Percentiles rank a stretch among this genome's conserved stretches.
Conservation (phyloP, 345 rosid genomes). For the Nephelium lappaceum region DNA sequence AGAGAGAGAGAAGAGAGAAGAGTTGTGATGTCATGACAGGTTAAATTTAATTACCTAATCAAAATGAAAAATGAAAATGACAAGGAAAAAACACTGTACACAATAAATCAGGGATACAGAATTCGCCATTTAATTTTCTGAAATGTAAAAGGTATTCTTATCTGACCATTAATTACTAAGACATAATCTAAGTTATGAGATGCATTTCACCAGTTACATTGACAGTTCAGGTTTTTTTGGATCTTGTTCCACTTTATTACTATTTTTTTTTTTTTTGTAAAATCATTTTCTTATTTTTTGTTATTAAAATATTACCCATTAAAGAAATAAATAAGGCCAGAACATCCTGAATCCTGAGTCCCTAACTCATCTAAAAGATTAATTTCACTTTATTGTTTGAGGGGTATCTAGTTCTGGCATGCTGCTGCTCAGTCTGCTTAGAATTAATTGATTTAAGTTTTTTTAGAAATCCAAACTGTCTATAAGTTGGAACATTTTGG, state of each 20-base stretch:
- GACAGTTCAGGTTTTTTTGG: conserved; percentile 28
- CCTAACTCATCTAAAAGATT: conserved; percentile 3
- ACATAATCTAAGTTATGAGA: neutral
- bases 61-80: neutral
- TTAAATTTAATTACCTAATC: no score
- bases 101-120: neutral
- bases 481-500: neutral
- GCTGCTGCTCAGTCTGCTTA: neutral
- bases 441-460: neutral
- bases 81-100: neutral
- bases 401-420: neutral
- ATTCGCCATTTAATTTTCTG: neutral
- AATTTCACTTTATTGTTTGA: conserved; percentile 8
- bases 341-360: neutral
- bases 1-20: no score
- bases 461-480: no score
- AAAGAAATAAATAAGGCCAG: conserved; percentile 1
- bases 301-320: neutral
- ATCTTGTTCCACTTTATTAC: conserved; percentile 23
- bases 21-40: neutral
- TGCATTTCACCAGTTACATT: conserved; percentile 4
- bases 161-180: neutral
- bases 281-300: neutral
- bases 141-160: neutral
- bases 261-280: neutral